These are phyloP conservation scores for Calamus simplicifolius DNA, from an alignment of 176 grass and related monocot species.

Conservation along the genomic window DNA sequence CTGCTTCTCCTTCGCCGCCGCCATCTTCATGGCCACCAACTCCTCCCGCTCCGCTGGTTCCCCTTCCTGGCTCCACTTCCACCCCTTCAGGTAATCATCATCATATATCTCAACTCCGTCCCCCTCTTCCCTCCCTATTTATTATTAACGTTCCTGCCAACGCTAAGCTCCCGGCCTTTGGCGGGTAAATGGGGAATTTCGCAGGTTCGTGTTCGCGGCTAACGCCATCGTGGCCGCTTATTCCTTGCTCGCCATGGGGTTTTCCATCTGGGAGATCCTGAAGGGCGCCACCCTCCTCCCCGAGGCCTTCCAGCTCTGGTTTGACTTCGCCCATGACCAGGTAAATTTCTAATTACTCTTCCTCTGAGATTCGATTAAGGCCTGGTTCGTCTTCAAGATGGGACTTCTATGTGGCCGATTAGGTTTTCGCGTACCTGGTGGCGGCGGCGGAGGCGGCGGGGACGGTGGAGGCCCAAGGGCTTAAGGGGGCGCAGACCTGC, in stretches of 20 bases:
- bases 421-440: slow-evolving; percentile 75
- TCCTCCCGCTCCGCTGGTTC: background rate
- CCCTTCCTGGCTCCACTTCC: slow-evolving; percentile 16
- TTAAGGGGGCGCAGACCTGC: slow-evolving; percentile 8
- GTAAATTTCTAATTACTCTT: background rate
- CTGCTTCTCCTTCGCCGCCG: slow-evolving; percentile 10
- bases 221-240: slow-evolving; percentile 16
- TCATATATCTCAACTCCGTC: too few relatives aligned
- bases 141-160: too few relatives aligned
- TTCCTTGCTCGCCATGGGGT: background rate
- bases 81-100: slow-evolving; percentile 1
- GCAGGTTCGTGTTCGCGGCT: slow-evolving; percentile 11
- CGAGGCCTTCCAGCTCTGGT: slow-evolving; percentile 2
- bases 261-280: background rate
- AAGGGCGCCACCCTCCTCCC: slow-evolving; percentile 8
- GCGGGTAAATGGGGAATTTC: background rate
- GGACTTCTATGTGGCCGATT: background rate
- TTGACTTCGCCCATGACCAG: slow-evolving; percentile 15
- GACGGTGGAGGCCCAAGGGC: slow-evolving; percentile 25
- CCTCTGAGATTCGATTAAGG: background rate
- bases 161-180: background rate
- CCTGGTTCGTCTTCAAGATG: background rate
- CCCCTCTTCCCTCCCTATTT: background rate
- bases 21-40: slow-evolving; percentile 11
- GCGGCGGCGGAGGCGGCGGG: slow-evolving; percentile 34